Evolutionary conservation across 2,329 filamentous ascomycete genomes (phyloP), one percentile per base, ranked within the genome.

Genomic region (Trematosphaeria pertusa): DNA sequence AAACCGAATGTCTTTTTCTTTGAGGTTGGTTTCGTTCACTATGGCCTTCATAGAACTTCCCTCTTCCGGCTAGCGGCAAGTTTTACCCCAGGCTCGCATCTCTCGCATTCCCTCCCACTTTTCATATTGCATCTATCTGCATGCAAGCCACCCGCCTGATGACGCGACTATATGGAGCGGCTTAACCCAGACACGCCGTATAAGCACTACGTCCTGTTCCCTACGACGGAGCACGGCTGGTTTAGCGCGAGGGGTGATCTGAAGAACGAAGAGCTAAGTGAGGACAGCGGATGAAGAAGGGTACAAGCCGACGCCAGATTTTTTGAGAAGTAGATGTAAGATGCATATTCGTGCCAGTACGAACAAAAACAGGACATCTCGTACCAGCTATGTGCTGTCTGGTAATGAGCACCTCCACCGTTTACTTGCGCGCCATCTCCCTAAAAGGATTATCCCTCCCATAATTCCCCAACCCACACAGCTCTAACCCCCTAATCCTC

Each of bases 171-270:
- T 28, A 28, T 28, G 8, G 26, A n/a, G 11, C 26, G 17, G 15
- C 9, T 32, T 5, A 40, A 28, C 17, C 14, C 37, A 2, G 28
- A 32, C 15, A 19, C 32, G 9, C 10, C 26, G 4, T 40, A 40
- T 21, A 40, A 40, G 18, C 15, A 40, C n/a, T 40, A 32, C 18
- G 15, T 40, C 17, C 6, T 8, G 2, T 32, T 40, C 28, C 9
- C 17, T 10, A n/a, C 18, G 10, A 40, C 32, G 37, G 26, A 40
- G 22, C 37, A 40, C n/a, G 37, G 37, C 2, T 40, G 37, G 14
- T 17, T 40, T 9, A 31, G 24, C 7, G 37, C 37, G 9, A 18
- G 26, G 32, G 26, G 37, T n/a, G 37, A 38, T 15, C 19, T 38
- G 5, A 38, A 26, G 21, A 26, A 24, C 14, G 36, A 26, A 5